These are phyloP conservation scores for Passiflora organensis DNA, from an alignment of 345 rosid species.

Conservation along the genomic window DNA sequence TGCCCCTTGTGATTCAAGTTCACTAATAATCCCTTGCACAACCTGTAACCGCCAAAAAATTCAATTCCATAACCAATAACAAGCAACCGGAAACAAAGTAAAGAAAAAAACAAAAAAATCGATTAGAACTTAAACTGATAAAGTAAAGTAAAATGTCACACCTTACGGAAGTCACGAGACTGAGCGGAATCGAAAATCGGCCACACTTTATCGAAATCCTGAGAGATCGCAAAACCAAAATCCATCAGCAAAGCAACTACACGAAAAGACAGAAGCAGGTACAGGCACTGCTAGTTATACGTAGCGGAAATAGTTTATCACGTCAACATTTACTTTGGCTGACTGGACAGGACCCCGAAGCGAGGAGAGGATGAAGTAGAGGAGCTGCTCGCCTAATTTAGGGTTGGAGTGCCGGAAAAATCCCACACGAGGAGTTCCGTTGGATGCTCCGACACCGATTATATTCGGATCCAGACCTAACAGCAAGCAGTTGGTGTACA, in stretches of 20 bases:
- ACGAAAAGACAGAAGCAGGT: constrained; percentile 10
- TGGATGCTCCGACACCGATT: constrained; percentile 85
- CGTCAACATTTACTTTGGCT: constrained; percentile 91
- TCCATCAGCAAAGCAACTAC: too few species aligned
- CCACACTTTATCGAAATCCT: constrained; percentile 99
- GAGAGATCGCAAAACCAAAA: constrained; percentile 39
- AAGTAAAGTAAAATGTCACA: constrained; percentile 39
- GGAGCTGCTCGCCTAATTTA: constrained; percentile 98
- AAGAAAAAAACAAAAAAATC: too few species aligned
- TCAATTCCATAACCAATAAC: constrained; percentile 13
- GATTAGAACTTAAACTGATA: background rate
- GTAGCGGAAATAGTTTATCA: too few species aligned
- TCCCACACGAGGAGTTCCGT: constrained; percentile 81
- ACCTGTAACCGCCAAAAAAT: constrained; percentile 45
- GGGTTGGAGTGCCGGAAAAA: constrained; percentile 98
- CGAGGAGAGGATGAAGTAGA: constrained; percentile 94
- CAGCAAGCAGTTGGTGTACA: constrained; percentile 95
- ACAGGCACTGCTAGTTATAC: too few species aligned
- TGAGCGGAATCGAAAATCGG: constrained; percentile 99
- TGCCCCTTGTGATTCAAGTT: constrained; percentile 98
- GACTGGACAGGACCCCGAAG: constrained; percentile 98
- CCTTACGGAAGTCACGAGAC: constrained; percentile 97
- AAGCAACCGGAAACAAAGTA: too few species aligned
- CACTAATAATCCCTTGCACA: constrained; percentile 96
- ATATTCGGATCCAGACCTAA: constrained; percentile 91